Percentiles rank a stretch among this genome's conserved stretches.
Conservation (phyloP, 768 basidiomycete genomes). For the Cubamyces lactineus region DNA sequence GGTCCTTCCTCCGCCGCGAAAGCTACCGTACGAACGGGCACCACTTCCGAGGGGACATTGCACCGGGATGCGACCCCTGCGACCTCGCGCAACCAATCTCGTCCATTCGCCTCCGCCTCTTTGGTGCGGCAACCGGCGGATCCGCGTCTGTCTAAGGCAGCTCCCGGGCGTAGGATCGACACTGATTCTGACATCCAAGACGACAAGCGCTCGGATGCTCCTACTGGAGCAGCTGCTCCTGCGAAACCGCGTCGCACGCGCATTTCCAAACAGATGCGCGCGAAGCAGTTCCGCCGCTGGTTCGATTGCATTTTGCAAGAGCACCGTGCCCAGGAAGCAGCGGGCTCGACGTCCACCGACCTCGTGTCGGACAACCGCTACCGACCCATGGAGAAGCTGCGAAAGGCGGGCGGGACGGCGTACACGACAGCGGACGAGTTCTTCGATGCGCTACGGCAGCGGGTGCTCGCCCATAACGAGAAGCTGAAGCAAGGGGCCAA, state of each 20-base stretch:
- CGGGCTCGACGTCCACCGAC: not conserved
- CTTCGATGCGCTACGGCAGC: not conserved
- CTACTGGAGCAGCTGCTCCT: not conserved
- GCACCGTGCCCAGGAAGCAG: not conserved
- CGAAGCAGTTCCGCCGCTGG: constrained; percentile 3
- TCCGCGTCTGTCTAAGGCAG: too few relatives aligned
- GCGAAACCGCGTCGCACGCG: not conserved
- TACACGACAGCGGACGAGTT: constrained; percentile 13
- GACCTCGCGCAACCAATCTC: too few relatives aligned
- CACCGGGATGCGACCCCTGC: too few relatives aligned
- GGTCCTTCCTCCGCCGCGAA: too few relatives aligned
- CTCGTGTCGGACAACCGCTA: not conserved
- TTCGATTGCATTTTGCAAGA: constrained; percentile 1
- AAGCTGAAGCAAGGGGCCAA: not conserved
- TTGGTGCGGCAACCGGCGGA: too few relatives aligned
- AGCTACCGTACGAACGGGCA: too few relatives aligned
- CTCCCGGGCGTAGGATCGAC: not conserved
- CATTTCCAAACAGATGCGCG: constrained; percentile 9
- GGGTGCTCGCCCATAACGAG: not conserved
- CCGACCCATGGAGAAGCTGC: not conserved
- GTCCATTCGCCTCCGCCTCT: too few relatives aligned
- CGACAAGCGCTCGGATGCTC: not conserved
- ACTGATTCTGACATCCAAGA: not conserved
- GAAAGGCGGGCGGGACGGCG: constrained; percentile 1
- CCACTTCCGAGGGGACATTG: too few relatives aligned